Percentiles rank a stretch among this genome's conserved stretches.
phyloP scores from a whole-genome alignment of 2,329 filamentous ascomycete genomes.

The Pyrenochaeta sp. region DNA sequence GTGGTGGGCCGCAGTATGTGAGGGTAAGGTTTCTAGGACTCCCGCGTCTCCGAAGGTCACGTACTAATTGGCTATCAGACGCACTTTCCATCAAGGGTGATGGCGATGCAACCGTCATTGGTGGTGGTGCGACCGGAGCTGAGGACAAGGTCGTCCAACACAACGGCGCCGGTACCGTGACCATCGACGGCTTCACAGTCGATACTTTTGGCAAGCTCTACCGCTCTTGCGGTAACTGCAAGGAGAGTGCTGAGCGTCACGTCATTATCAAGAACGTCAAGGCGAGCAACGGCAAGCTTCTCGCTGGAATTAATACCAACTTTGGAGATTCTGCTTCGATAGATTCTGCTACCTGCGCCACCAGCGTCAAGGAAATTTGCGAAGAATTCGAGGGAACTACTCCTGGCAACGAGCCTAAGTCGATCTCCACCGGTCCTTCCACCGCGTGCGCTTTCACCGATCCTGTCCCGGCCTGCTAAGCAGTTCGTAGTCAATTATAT shows the following conservation, averaged over 20 bases:
- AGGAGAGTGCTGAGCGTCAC: conserved; percentile 56
- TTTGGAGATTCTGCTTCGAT: conserved; percentile 61
- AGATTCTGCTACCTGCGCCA: conserved; percentile 45
- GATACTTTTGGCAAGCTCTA: conserved; percentile 53
- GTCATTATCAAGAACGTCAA: conserved; percentile 56
- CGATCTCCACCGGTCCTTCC: conserved; percentile 33
- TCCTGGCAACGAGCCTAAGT: conserved; percentile 39
- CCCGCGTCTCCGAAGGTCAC: conserved; percentile 37
- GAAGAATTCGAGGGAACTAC: conserved; percentile 45
- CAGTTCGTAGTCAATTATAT: background rate
- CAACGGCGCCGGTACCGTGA: conserved; percentile 52
- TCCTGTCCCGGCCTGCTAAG: conserved; percentile 32
- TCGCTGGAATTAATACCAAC: conserved; percentile 62
- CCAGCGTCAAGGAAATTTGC: conserved; percentile 41
- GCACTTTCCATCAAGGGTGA: conserved; percentile 49
- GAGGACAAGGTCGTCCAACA: conserved; percentile 56
- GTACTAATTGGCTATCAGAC: conserved; percentile 19
- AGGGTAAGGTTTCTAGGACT: conserved; percentile 49
- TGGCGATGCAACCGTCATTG: conserved; percentile 49
- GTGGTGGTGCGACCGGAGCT: conserved; percentile 51
- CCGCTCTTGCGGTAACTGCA: conserved; percentile 59
- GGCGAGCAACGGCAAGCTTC: conserved; percentile 53
- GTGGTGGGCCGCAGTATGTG: conserved; percentile 47
- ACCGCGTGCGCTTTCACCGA: conserved; percentile 40
- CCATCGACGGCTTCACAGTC: conserved; percentile 45